Base-by-base conservation (phyloP, 345 rosid species). In the Eucalyptus decipiens region DNA sequence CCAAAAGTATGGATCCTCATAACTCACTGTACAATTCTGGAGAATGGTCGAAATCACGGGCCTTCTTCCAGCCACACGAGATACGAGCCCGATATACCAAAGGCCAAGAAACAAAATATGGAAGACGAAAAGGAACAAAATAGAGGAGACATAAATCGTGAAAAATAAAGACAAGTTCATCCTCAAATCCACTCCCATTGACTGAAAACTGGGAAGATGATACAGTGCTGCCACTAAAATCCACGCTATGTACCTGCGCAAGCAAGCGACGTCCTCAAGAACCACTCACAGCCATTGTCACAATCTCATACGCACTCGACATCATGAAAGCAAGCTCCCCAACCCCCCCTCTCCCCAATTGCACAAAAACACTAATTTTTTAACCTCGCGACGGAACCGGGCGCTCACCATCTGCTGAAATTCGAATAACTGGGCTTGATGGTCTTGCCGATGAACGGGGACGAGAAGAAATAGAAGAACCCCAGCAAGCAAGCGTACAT, bases 161-260 rank as follows among this genome's bases (percentile, higher is more conserved):
- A 98, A 90, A 92, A 97, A 98, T 93, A 98, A 91, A 80, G 99
- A 98, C 92, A 98, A 93, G 93, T 98, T 98, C 99, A 98, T 98
- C 96, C 99, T 97, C 97, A 98, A 87, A 93, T 98, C 99, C 89
- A 98, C 93, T 92, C 99, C 99, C 99, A 98, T 98, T 88, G 99
- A 97, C 94, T 94, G 99, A 93, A 98, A 97, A 94, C 99, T 98
- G 72, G 99, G 99, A 90, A 98, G 98, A 93, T 97, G 99, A 92
- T 98, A 98, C 93, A 97, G 54, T 92, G 99, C 98, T 42, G 99
- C 99, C 90, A 97, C 95, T 92, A 96, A 95, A 94, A 98, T 97
- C 99, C 99, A 98, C 83, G 96, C 98, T 83, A 96, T 95, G 91
- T 98, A 98, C 99, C 99, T 98, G 91, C 93, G 92, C 58, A 91